Conservation (phyloP, 208 protist genomes). For the Crithidia sp. region DNA sequence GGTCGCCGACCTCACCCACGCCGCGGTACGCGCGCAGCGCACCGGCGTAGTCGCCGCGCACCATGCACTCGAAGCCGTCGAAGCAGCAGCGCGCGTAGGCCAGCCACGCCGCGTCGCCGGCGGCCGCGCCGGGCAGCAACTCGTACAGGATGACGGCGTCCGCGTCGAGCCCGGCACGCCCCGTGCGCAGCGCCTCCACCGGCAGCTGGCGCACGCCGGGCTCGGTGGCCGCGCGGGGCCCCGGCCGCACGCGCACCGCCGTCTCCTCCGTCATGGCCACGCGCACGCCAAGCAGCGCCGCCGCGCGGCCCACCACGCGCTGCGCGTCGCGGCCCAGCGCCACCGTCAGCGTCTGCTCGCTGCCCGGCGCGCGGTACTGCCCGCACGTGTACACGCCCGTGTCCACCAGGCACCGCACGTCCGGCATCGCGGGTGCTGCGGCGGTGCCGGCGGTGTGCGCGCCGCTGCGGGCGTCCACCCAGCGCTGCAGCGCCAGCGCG, state of each 20-base stretch:
- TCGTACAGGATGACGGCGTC: constrained; percentile 35
- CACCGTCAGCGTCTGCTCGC: constrained; percentile 27
- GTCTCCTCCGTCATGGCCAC: constrained; percentile 48
- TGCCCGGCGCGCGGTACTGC: constrained; percentile 13
- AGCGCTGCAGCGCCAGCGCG: constrained; percentile 22
- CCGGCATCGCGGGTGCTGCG: neutral
- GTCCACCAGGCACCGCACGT: constrained; percentile 32
- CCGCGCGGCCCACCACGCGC: constrained; percentile 26
- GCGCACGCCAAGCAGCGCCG: constrained; percentile 21
- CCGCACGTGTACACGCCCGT: constrained; percentile 25
- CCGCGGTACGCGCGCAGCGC: constrained; percentile 35
- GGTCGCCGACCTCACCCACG: constrained; percentile 21
- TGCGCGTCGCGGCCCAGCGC: constrained; percentile 34
- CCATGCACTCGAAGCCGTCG: constrained; percentile 44
- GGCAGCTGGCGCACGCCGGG: constrained; percentile 30
- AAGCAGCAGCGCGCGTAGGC: constrained; percentile 23
- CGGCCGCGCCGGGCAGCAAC: constrained; percentile 21
- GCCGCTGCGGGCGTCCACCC: neutral
- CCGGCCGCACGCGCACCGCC: constrained; percentile 27
- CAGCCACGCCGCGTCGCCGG: constrained; percentile 24
- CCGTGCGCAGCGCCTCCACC: constrained; percentile 31
- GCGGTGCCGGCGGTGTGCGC: neutral
- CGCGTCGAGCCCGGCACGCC: neutral
- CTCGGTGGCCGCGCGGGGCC: too few relatives aligned
- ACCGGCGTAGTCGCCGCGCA: constrained; percentile 36